Evolutionary conservation across 495 filamentous ascomycete genomes (phyloP).

Genomic region (Friedmanniomyces simplex): DNA sequence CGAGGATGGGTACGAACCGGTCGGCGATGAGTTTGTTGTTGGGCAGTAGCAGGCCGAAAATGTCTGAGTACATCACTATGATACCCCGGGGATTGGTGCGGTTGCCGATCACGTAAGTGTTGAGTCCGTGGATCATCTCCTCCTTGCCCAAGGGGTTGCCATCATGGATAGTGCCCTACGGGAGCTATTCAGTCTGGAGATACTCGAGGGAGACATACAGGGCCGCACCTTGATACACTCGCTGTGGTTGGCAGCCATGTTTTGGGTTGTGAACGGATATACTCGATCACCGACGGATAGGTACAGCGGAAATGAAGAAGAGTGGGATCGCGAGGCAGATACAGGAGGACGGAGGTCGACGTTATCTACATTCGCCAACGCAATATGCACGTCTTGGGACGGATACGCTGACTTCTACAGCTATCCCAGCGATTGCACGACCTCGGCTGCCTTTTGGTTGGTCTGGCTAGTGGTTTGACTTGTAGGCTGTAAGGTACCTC

Average conservation of each 20-base stretch:
- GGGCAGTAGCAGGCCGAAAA: conserved; percentile 34
- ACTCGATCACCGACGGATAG: too few species aligned
- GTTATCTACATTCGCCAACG: too few species aligned
- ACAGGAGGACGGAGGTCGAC: too few species aligned
- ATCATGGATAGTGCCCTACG: conserved; percentile 33
- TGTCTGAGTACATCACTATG: conserved; percentile 34
- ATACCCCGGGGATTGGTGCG: conserved; percentile 30
- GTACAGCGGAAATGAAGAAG: too few species aligned
- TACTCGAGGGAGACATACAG: neutral
- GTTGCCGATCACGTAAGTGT: conserved; percentile 35
- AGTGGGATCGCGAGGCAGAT: too few species aligned
- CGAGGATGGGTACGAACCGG: neutral
- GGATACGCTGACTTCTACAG: too few species aligned
- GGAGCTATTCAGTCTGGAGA: neutral
- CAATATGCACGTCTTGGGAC: too few species aligned
- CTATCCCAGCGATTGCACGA: too few species aligned
- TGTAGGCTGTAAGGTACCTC: too few species aligned
- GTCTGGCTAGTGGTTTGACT: too few species aligned
- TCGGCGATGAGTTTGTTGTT: conserved; percentile 38
- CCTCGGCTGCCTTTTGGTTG: too few species aligned
- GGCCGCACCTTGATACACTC: neutral
- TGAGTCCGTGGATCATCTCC: conserved; percentile 33
- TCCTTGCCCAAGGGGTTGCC: conserved; percentile 32
- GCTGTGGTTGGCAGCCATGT: neutral
- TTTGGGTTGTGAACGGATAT: neutral